phyloP scores from a whole-genome alignment of 345 rosid species.

The Ceriops decandra region DNA sequence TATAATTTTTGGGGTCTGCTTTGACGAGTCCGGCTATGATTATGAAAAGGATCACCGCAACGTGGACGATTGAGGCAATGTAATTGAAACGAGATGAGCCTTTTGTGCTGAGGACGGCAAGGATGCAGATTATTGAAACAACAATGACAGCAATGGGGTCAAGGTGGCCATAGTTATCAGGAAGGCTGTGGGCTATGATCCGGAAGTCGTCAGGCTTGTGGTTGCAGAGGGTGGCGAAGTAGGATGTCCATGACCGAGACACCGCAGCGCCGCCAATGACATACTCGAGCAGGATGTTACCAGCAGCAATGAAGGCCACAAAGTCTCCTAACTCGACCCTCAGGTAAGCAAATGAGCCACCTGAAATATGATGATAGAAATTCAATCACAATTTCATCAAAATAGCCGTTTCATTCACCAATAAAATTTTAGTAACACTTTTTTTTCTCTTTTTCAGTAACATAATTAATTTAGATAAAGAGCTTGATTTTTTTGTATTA shows the following conservation, averaged over 20 bases:
- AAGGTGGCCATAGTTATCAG: constrained; percentile 18
- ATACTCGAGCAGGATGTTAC: constrained; percentile 28
- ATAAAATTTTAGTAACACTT: no score
- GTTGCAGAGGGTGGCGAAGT: constrained; percentile 26
- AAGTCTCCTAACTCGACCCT: constrained; percentile 27
- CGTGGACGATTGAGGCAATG: constrained; percentile 18
- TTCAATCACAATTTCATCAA: neutral
- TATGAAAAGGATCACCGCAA: constrained; percentile 20
- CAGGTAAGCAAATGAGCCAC: constrained; percentile 25
- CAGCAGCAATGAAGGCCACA: constrained; percentile 26
- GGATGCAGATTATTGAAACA: constrained; percentile 3
- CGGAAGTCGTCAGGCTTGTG: constrained; percentile 17
- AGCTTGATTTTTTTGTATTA: no score
- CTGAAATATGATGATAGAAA: neutral
- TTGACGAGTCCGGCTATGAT: constrained; percentile 21
- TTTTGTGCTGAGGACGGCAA: constrained; percentile 24
- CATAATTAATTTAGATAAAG: no score
- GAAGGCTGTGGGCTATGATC: constrained; percentile 15
- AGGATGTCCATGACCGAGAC: constrained; percentile 21
- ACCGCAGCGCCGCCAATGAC: constrained; percentile 20
- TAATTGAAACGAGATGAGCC: constrained; percentile 28
- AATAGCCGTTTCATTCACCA: neutral
- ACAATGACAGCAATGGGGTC: constrained; percentile 25
- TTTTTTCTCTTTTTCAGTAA: neutral
- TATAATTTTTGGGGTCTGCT: constrained; percentile 14